These are phyloP conservation scores for Rhynchosporium agropyri DNA, from an alignment of 2,329 filamentous ascomycete genomes.

Conservation along the genomic window DNA sequence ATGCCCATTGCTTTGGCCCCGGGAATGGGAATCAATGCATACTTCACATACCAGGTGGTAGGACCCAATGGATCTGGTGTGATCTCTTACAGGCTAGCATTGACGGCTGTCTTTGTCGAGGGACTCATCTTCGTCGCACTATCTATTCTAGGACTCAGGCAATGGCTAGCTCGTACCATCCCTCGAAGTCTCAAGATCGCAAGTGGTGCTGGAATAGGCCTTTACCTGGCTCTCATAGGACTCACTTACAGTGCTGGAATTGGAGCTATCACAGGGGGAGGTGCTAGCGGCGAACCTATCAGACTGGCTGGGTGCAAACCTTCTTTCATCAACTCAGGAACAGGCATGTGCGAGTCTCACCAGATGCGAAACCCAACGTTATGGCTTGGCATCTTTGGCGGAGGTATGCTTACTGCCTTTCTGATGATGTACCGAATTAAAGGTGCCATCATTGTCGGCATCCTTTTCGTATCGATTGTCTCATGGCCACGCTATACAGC, in stretches of 20 bases:
- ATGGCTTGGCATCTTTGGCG: constrained; percentile 89
- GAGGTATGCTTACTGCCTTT: constrained; percentile 76
- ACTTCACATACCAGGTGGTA: constrained; percentile 79
- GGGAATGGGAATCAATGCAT: constrained; percentile 83
- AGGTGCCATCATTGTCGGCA: constrained; percentile 82
- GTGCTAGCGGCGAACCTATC: constrained; percentile 64
- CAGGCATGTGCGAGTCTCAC: constrained; percentile 63
- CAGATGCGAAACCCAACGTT: constrained; percentile 84
- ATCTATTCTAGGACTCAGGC: constrained; percentile 78
- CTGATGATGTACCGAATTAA: constrained; percentile 86
- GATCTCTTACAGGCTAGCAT: constrained; percentile 73
- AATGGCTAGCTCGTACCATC: constrained; percentile 85
- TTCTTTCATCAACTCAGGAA: constrained; percentile 26
- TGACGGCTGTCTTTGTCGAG: constrained; percentile 88
- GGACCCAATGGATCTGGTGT: constrained; percentile 73
- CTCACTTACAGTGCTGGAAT: constrained; percentile 83
- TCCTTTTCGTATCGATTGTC: constrained; percentile 81
- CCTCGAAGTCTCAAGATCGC: constrained; percentile 85
- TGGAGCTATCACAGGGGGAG: constrained; percentile 68
- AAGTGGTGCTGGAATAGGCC: constrained; percentile 81
- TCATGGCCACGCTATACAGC: constrained; percentile 80
- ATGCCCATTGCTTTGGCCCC: constrained; percentile 71
- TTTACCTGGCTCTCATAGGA: constrained; percentile 72
- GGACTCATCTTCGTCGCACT: constrained; percentile 83
- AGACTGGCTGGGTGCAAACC: constrained; percentile 64